Percentiles rank a stretch among this genome's conserved stretches.
Conservation (phyloP, 441 rosid genomes). For the Adansonia gregorii region DNA sequence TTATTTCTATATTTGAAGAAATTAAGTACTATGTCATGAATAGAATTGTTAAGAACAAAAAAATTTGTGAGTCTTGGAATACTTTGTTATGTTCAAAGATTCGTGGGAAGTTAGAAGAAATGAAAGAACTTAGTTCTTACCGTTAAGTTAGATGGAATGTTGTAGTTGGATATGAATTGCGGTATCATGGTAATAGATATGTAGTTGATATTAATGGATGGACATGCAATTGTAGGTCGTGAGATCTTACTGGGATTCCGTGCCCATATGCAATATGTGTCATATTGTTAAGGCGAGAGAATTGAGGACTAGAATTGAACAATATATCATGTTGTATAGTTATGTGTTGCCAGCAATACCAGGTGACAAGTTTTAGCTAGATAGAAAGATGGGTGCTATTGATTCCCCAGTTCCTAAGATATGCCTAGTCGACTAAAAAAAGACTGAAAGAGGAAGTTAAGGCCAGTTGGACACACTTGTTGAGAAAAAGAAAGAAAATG, state of each 20-base stretch:
- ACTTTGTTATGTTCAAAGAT: neutral
- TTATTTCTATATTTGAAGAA: neutral
- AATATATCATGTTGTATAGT: too few species aligned
- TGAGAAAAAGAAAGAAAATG: too few species aligned
- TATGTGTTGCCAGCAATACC: too few species aligned
- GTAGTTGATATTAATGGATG: neutral
- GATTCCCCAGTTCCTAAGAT: too few species aligned
- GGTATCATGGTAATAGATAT: neutral
- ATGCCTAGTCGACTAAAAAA: too few species aligned
- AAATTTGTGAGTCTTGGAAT: neutral
- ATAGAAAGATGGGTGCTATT: too few species aligned
- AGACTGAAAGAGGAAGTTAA: too few species aligned
- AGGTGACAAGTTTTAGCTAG: too few species aligned
- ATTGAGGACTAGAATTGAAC: too few species aligned
- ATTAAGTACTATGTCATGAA: neutral
- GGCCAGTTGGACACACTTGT: too few species aligned
- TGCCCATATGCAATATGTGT: neutral
- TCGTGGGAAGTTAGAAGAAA: neutral
- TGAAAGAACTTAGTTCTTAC: neutral
- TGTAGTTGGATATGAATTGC: neutral
- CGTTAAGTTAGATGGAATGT: neutral
- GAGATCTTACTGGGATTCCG: neutral
- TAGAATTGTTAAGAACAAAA: neutral
- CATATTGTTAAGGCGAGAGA: neutral
- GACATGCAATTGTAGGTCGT: neutral